These are phyloP conservation scores for Fusarium dlaminii DNA, from an alignment of 2,329 filamentous ascomycete genomes.

Conservation along the genomic window DNA sequence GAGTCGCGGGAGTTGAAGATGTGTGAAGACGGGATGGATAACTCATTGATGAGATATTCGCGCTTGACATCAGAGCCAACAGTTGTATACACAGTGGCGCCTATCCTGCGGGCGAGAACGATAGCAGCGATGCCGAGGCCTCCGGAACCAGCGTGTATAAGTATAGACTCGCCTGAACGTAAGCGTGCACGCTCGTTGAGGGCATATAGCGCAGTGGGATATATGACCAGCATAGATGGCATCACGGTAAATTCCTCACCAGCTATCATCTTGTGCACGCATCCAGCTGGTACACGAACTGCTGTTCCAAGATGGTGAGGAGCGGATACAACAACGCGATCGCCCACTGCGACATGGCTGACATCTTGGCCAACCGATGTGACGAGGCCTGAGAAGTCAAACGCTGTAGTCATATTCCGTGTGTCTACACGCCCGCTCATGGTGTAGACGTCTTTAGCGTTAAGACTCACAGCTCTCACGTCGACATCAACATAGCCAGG, in stretches of 20 bases:
- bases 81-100: background rate
- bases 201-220: background rate
- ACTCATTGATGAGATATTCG: background rate
- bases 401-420: background rate
- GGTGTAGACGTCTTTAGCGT: background rate
- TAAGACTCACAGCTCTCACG: background rate
- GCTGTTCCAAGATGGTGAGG: background rate
- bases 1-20: background rate
- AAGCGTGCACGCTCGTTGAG: background rate
- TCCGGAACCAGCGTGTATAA: background rate
- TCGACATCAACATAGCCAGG: background rate
- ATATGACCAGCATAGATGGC: background rate
- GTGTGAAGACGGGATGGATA: background rate
- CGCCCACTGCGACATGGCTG: background rate
- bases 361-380: background rate
- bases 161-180: background rate
- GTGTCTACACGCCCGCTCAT: background rate
- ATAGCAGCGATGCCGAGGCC: background rate
- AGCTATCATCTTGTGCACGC: rapidly evolving
- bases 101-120: background rate
- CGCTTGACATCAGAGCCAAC: background rate
- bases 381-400: background rate
- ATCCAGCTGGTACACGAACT: background rate
- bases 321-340: background rate
- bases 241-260: background rate